Percentiles rank a stretch among this genome's conserved stretches.
phyloP scores from a whole-genome alignment of 1,139 yeast genomes.

The Yamadazyma sp. region DNA sequence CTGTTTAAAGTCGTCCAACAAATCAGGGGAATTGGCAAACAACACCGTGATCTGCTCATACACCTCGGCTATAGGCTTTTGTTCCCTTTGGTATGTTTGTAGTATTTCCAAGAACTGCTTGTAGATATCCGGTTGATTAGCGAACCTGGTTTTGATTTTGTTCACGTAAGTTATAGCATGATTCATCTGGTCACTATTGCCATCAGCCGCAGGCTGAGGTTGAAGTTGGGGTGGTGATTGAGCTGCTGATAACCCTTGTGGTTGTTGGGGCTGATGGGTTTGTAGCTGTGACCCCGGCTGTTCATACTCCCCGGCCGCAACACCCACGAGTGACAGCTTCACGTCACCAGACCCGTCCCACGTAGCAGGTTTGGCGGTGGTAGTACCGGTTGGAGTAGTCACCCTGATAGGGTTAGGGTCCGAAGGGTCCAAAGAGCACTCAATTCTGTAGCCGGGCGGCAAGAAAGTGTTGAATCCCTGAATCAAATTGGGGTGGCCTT shows the following conservation, averaged over 20 bases:
- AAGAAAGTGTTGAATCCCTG: conserved; percentile 97
- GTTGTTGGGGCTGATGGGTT: background rate
- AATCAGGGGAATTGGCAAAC: conserved; percentile 91
- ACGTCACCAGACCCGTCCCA: conserved; percentile 19
- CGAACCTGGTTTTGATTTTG: conserved; percentile 90
- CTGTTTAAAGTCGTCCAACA: conserved; percentile 90
- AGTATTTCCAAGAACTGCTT: conserved; percentile 91
- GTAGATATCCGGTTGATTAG: conserved; percentile 93
- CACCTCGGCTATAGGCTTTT: conserved; percentile 91
- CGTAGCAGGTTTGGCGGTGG: conserved; percentile 58
- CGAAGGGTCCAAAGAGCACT: conserved; percentile 83
- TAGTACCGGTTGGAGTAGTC: conserved; percentile 92
- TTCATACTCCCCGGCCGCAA: too few relatives aligned
- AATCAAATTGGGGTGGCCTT: conserved; percentile 89
- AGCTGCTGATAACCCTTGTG: background rate
- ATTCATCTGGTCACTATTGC: conserved; percentile 86
- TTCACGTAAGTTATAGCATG: conserved; percentile 96
- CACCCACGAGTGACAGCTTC: too few relatives aligned
- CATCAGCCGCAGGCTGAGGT: conserved; percentile 38
- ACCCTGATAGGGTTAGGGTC: conserved; percentile 94
- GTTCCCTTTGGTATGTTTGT: conserved; percentile 95
- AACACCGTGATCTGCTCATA: conserved; percentile 88
- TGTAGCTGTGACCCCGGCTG: background rate
- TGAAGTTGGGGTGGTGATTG: conserved; percentile 7
- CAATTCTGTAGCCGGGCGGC: conserved; percentile 95